These are phyloP conservation scores for Hortiboletus rubellus DNA, from an alignment of 1,284 basidiomycete species.

Conservation along the genomic window DNA sequence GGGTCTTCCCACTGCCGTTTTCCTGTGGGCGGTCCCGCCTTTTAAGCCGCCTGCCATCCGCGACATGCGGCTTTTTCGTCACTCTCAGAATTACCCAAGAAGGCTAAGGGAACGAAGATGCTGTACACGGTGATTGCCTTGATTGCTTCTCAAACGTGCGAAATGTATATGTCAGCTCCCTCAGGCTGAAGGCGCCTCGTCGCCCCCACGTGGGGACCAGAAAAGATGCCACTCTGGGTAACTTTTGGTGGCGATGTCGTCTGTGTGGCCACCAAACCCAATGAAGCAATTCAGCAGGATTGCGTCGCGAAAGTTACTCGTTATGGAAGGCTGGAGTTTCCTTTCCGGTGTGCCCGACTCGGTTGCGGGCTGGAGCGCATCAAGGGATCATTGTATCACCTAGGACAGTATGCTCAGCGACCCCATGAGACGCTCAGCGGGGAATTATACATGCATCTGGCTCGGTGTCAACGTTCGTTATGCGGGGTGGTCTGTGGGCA, in stretches of 20 bases:
- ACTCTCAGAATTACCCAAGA: slow-evolving; percentile 28
- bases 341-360: not conserved
- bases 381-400: not conserved
- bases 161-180: slow-evolving; percentile 33
- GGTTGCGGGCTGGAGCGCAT: not conserved
- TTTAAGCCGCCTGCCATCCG: slow-evolving; percentile 24
- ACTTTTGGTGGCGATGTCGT: slow-evolving; percentile 23
- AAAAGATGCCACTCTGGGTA: slow-evolving; percentile 25
- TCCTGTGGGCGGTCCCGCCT: slow-evolving; percentile 15
- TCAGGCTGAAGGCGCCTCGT: slow-evolving; percentile 10
- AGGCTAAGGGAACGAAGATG: slow-evolving; percentile 21
- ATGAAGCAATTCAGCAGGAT: slow-evolving; percentile 26
- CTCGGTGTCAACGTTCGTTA: not conserved
- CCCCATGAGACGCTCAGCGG: not conserved
- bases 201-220: not conserved
- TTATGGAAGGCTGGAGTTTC: slow-evolving; percentile 19
- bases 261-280: slow-evolving; percentile 7
- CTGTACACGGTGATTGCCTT: slow-evolving; percentile 16
- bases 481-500: not conserved
- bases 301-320: slow-evolving; percentile 25
- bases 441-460: not conserved
- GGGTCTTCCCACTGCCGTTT: slow-evolving; percentile 13
- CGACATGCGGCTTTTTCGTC: slow-evolving; percentile 15
- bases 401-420: not conserved
- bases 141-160: slow-evolving; percentile 33